A percentile compares a stretch with the other conserved stretches of the same genome.
Conservation (phyloP, 306 rosid species). For the Nissolia schottii region DNA sequence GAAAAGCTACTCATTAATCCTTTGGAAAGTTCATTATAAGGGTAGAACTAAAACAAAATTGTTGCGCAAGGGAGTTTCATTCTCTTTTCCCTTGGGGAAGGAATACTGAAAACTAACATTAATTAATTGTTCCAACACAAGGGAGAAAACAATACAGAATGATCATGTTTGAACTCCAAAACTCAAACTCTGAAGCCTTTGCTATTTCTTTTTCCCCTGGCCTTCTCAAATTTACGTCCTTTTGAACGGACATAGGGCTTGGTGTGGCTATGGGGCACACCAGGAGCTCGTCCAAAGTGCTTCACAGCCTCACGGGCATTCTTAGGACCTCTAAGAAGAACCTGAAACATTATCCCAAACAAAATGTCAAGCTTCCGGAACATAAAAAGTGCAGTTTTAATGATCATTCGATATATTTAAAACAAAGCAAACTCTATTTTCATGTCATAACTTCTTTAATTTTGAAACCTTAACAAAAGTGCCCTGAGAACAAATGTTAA, state of each 20-base stretch:
- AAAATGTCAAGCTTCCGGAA: neutral
- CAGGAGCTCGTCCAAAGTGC: constrained; percentile 70
- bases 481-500: neutral
- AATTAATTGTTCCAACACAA: neutral
- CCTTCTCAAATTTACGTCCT: constrained; percentile 52
- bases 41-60: constrained; percentile 21
- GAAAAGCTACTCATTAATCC: neutral
- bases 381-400: neutral
- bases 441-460: neutral
- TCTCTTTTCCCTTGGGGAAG: neutral
- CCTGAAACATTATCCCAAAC: constrained; percentile 26
- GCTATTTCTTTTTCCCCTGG: constrained; percentile 62
- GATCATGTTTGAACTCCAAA: neutral
- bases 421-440: neutral
- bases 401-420: neutral
- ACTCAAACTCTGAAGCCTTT: constrained; percentile 54
- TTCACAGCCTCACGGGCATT: constrained; percentile 67
- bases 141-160: neutral
- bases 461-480: neutral
- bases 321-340: constrained; percentile 61
- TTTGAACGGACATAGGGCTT: constrained; percentile 53
- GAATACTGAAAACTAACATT: constrained; percentile 7
- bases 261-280: constrained; percentile 67
- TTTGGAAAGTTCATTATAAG: neutral
- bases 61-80: neutral